Base-by-base conservation (phyloP, 208 protist species). In the Leishmania major region DNA sequence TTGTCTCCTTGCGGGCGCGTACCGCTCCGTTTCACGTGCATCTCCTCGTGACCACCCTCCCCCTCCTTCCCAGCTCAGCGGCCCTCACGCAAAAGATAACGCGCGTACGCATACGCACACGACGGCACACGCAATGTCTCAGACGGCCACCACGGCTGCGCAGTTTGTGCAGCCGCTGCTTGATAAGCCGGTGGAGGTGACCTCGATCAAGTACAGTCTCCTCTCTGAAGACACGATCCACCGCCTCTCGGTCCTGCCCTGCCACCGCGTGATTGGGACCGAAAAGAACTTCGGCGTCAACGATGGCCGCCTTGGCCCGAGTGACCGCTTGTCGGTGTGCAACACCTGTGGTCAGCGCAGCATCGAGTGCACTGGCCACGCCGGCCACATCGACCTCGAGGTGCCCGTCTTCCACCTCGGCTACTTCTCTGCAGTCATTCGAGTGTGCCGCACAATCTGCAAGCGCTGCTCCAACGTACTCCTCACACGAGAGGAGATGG, bases 361-460 rank as follows among this genome's bases (percentile, higher is more conserved):
- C 80, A 82, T 92, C 13, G 94, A 99, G 66, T 99, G 99, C 89
- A 90, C 96, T 8, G 99, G 99, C 13, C 99, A 99, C 91, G 99
- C 99, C 86, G 99, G 99, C 37, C 94, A 99, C 89, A 97, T 99
- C 59, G 90, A 99, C 79, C 90, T 99, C 53, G 97, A 97, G 84
- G 86, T 99, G 43, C 99, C 99, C 0, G 98, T 99, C 10, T 99
- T 99, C 87, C 99, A 99, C 84, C 84, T 99, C 45, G 99, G 99
- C 47, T 99, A 99, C 84, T 97, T 99, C 69, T 89, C 95, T 49
- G 84, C 88, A 19, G 98, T 99, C 64, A 71, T 99, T 51, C 88
- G 93, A 28, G 96, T 99, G 17, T 95, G 99, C 40, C 95, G 99
- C 59, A 95, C 92, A 49, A 99, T 99, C 74, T 99, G 99, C 92